phyloP scores from a whole-genome alignment of 768 basidiomycete genomes.

The Sistotremastrum suecicum region DNA sequence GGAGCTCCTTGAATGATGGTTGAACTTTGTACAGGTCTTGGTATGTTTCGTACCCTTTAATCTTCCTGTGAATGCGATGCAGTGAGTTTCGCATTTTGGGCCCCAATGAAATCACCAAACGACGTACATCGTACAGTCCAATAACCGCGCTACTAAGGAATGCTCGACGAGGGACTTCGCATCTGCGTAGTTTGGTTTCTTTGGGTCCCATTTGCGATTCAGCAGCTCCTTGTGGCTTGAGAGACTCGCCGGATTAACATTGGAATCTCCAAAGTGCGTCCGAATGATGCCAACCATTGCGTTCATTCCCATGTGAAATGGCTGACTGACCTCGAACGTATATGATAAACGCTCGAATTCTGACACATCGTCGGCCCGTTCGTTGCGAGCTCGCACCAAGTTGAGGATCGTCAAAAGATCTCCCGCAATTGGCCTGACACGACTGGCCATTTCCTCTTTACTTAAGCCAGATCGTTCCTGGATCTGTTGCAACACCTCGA shows the following conservation, averaged over 20 bases:
- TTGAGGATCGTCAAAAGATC: conserved; percentile 19
- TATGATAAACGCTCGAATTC: conserved; percentile 13
- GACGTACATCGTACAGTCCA: conserved; percentile 14
- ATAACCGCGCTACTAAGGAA: conserved; percentile 16
- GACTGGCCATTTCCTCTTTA: conserved; percentile 10
- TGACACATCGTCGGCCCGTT: conserved; percentile 13
- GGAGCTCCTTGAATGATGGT: conserved; percentile 5
- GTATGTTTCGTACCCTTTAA: conserved; percentile 5
- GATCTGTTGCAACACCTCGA: conserved; percentile 13
- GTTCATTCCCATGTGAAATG: conserved; percentile 16
- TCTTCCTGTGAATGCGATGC: conserved; percentile 2
- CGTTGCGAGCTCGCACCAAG: conserved; percentile 11
- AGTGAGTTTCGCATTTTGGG: too few species aligned
- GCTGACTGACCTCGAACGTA: conserved; percentile 11
- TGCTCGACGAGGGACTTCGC: conserved; percentile 17
- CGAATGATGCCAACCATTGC: conserved; percentile 13
- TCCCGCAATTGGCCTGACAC: conserved; percentile 13
- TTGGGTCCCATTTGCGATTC: conserved; percentile 14
- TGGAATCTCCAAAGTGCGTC: conserved; percentile 12
- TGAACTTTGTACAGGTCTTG: conserved; percentile 7
- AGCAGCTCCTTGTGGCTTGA: conserved; percentile 15
- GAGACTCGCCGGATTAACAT: conserved; percentile 14
- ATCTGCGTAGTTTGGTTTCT: conserved; percentile 17
- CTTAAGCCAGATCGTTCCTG: conserved; percentile 10
- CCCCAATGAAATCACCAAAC: too few species aligned